Base-by-base conservation (phyloP, 2,329 filamentous ascomycete genomes). In the Eutypella sp. region DNA sequence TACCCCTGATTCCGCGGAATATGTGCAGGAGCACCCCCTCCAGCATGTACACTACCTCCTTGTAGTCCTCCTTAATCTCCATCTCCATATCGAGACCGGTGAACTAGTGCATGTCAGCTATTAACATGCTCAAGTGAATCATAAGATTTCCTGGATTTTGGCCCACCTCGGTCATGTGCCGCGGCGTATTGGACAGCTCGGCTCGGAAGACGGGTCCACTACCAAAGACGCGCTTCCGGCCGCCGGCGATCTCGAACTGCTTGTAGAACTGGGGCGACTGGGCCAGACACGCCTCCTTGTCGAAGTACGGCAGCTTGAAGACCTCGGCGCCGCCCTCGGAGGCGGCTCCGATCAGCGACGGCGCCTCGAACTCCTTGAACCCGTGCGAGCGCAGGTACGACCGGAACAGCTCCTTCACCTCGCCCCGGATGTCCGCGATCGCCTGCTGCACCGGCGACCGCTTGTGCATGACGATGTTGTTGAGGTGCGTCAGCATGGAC, bases 251-350 rank as follows among this genome's bases (percentile, higher is more conserved):
- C 63, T 91, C 82, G 67, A 87, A 83, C 63, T 95, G 88, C 74
- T 95, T 93, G 70, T 92, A 91, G 57, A 93, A 86, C 62, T 93
- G 88, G 5, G 88, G 89, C 5, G 81, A 86, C 65, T 91, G 87
- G 5, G 88, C 88, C 18, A 93, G 75, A 64, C 75, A 93, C 1
- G 89, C 92, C 54, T 85, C 81, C 61, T 85, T 81, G 55, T 86
- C 88, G 66, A 97, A 97, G 71, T 97, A 97, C 37, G 85, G 84
- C 57, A 97, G 75, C 57, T 85, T 78, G 67, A 99, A 97, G 34
- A 97, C 92, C 63, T 92, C 95, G 56, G 84, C 84, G 54, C 93
- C 93, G 59, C 93, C 92, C 71, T 99, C 93, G 4, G 89, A 93
- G 4, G 93, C 87, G 13, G 92, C 87, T 41, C 86, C 91, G 45